Base-by-base conservation (phyloP, 1,284 basidiomycete species). In the Microbotryum lychnidis-dioicae region DNA sequence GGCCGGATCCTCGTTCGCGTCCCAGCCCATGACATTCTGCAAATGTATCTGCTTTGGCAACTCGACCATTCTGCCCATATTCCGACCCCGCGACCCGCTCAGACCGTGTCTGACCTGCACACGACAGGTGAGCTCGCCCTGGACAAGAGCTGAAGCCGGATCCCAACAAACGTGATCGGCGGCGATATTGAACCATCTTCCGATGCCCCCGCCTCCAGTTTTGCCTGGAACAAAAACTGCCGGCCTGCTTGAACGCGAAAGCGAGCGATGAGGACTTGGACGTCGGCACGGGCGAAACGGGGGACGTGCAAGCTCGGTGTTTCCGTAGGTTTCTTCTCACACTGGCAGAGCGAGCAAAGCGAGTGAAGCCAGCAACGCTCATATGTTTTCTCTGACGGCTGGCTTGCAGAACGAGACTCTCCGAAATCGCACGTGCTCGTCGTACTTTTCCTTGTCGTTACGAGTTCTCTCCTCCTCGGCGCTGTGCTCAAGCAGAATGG, bases 81-180 rank as follows among this genome's bases (percentile, higher is more conserved):
- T 84, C 69, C 81, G 83, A 42, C 88, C 91, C 9, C 85, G 89
- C 70, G 86, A 88, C 70, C 87, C 89, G 2, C 82, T 82, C 31
- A 89, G 93, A 74, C 91, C 91, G 8, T 97, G 92, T 76, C 78
- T 91, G 25, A 87, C 87, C 7, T 97, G 92, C 75, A 96, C 91
- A 12, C 37, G 63, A 12, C 37, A 42, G 37, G 37, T 42, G 37
- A 42, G 37, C 37, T 18, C 37, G 37, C 9, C 14, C 14, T 6
- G 14, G 16, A 10, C 37, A 42, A 27, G 27, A 27, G 27, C 16
- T 6, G 14, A 6, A 42, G 4, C 6, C 37, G 37, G 37, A 42
- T 42, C 16, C 37, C 37, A 42, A 42, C 9, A 18, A 37, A 42
- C 12, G 37, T 5, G 14, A 10, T 42, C 14, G 6, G 37, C 12